These are phyloP conservation scores for Cladosporium halotolerans DNA, from an alignment of 2,329 filamentous ascomycete species.

Conservation along the genomic window DNA sequence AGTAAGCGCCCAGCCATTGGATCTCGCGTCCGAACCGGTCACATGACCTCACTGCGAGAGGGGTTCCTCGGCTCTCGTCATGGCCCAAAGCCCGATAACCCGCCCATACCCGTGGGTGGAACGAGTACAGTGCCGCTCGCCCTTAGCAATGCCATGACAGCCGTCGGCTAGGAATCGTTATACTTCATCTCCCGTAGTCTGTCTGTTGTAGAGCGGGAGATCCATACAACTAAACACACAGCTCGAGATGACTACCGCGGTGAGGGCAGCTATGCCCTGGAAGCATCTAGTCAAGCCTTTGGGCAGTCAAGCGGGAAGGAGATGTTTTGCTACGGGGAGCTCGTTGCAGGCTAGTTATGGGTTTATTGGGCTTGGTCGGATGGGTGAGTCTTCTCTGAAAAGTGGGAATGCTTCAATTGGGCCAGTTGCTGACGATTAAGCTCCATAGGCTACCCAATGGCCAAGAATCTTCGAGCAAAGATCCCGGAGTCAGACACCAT, in stretches of 20 bases:
- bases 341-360: conserved; percentile 42
- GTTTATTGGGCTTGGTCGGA: conserved; percentile 46
- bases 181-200: no score
- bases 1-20: no score
- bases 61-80: not conserved
- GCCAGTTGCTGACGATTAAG: conserved; percentile 12
- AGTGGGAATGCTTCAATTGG: no score
- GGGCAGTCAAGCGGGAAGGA: conserved; percentile 19
- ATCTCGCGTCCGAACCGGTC: not conserved
- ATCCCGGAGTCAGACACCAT: conserved; percentile 57
- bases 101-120: not conserved
- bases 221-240: not conserved
- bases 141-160: not conserved
- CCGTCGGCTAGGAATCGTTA: not conserved
- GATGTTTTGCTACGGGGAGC: conserved; percentile 40
- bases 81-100: not conserved
- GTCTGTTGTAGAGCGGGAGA: no score
- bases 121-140: not conserved
- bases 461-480: conserved; percentile 62
- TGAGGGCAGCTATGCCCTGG: conserved; percentile 8
- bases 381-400: conserved; percentile 37
- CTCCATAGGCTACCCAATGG: conserved; percentile 61
- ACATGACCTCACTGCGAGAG: not conserved
- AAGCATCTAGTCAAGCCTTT: conserved; percentile 10
- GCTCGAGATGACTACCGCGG: conserved; percentile 7